Evolutionary conservation across 257 asterid genomes (phyloP), one percentile per base, ranked within the genome.

Genomic region (Solanum dulcamara): DNA sequence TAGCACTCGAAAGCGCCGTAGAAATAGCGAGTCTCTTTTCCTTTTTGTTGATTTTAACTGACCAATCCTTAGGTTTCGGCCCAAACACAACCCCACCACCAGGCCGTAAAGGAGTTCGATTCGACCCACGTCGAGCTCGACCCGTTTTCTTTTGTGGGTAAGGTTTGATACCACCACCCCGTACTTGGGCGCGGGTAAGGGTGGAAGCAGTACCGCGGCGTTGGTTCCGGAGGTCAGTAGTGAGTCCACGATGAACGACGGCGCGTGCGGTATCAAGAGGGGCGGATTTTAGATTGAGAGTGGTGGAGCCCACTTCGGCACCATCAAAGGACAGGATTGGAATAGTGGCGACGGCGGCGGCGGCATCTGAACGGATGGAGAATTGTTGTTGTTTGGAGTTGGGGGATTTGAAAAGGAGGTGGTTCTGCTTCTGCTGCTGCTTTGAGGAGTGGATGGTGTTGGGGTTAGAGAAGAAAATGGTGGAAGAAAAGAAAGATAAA

Each of bases 171-270:
- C 99, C 99, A 10, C 99, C 99, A 0, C 98, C 99, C 10, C 97
- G 92, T 22, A 96, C 99, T 89, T 96, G 97, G 17, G 93, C 93
- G 64, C 98, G 97, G 38, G 98, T 96, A 81, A 96, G 98, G 57
- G 98, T 96, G 30, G 99, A 96, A 8, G 99, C 99, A 1, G 98
- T 96, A 11, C 98, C 98, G 37, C 97, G 94, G 53, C 98, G 98
- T 84, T 93, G 90, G 90, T 96, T 96, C 11, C 93, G 94, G 87
- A 95, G 98, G 92, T 95, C 99, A 71, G 99, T 93, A 84, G 88
- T 87, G 87, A 96, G 66, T 2, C 99, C 99, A 6, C 99, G 97
- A 91, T 96, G 98, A 88, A 96, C 98, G 89, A 96, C 98, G 83
- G 98, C 92, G 83, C 99, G 98, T 1, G 99, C 97, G 79, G 99